A percentile compares a stretch with the other conserved stretches of the same genome.
Conservation (phyloP, 306 rosid species). For the Myrica gale region DNA sequence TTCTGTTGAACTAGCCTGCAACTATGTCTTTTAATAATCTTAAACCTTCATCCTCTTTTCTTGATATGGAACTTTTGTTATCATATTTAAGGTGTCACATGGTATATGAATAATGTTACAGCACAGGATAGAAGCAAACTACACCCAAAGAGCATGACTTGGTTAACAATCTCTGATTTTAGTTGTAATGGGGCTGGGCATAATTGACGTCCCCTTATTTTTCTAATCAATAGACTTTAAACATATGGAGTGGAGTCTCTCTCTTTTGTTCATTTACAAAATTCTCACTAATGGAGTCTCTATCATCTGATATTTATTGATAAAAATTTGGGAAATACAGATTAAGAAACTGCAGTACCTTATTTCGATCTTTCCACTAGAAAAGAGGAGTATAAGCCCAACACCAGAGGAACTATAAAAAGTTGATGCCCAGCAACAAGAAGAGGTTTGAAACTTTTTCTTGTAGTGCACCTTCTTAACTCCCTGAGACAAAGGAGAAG, state of each 20-base stretch:
- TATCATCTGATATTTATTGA: neutral
- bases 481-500: constrained; percentile 51
- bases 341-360: constrained; percentile 42
- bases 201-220: neutral
- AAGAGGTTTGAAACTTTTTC: constrained; percentile 68
- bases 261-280: neutral
- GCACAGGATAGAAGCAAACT: neutral
- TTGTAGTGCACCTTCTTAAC: constrained; percentile 78
- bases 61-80: neutral
- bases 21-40: neutral
- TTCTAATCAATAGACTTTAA: neutral
- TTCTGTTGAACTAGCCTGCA: neutral
- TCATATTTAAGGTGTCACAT: neutral
- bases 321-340: neutral
- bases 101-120: neutral
- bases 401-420: constrained; percentile 44
- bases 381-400: constrained; percentile 59
- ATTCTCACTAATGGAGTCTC: neutral
- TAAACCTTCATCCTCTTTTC: neutral
- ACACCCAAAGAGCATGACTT: neutral
- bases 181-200: neutral
- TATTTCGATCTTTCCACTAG: constrained; percentile 68
- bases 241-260: neutral
- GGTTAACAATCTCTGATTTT: constrained; percentile 4
- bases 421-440: constrained; percentile 89